These are phyloP conservation scores for Incumbomyces lentus DNA, from an alignment of 2,329 filamentous ascomycete species.

Conservation along the genomic window DNA sequence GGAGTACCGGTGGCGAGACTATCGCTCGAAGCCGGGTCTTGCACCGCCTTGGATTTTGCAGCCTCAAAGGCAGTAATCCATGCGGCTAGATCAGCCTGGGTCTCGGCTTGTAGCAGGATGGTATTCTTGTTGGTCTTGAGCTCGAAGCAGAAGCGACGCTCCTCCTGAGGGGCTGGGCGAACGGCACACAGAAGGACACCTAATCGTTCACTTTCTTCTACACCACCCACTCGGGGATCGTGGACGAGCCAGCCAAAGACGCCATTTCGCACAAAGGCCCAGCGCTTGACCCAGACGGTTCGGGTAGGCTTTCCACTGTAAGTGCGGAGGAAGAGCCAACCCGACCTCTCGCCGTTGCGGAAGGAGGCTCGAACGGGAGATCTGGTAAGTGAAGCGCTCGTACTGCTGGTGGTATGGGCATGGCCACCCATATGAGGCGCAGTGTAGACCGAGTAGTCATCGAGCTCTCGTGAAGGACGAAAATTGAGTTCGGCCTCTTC, in stretches of 20 bases:
- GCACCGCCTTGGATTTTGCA: slow-evolving; percentile 83
- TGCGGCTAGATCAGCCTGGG: slow-evolving; percentile 79
- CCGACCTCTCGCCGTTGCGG: slow-evolving; percentile 63
- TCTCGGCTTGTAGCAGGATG: slow-evolving; percentile 83
- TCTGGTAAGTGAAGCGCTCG: slow-evolving; percentile 29
- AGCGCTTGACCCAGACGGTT: slow-evolving; percentile 79
- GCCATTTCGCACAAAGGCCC: slow-evolving; percentile 92
- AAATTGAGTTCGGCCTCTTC: slow-evolving; percentile 59
- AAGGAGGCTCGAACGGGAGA: slow-evolving; percentile 45
- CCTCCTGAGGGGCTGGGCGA: slow-evolving; percentile 81
- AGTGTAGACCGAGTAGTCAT: slow-evolving; percentile 83
- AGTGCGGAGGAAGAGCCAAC: slow-evolving; percentile 79
- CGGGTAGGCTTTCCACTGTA: slow-evolving; percentile 79
- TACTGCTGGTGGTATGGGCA: slow-evolving; percentile 45
- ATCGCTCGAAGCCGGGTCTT: slow-evolving; percentile 52
- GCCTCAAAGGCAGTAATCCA: slow-evolving; percentile 92
- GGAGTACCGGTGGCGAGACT: slow-evolving; percentile 39
- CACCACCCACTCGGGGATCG: slow-evolving; percentile 65
- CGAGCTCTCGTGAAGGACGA: slow-evolving; percentile 80
- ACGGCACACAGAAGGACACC: slow-evolving; percentile 89
- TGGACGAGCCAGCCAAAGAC: slow-evolving; percentile 93
- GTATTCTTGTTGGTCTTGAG: slow-evolving; percentile 95
- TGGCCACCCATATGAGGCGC: slow-evolving; percentile 72
- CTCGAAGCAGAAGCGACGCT: slow-evolving; percentile 93
- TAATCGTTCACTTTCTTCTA: slow-evolving; percentile 92